These are phyloP conservation scores for Agaricus blazei DNA, from an alignment of 768 basidiomycete species.

Conservation along the genomic window DNA sequence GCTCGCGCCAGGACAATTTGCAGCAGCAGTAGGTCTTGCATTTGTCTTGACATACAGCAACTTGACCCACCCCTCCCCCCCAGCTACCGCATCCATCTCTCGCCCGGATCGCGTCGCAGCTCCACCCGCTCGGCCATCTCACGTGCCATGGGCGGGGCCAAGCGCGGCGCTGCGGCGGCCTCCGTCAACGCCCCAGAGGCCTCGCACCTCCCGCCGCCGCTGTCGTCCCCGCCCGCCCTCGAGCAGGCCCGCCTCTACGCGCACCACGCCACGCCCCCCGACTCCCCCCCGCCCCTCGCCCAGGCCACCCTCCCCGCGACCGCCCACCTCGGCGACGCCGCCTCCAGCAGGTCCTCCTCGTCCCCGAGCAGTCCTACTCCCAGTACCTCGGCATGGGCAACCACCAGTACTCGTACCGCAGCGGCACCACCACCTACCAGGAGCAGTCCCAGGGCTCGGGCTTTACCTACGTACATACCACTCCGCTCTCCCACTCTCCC, in stretches of 20 bases:
- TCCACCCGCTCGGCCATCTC: slow-evolving; percentile 58
- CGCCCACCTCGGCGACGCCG: slow-evolving; percentile 26
- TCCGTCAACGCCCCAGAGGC: background rate
- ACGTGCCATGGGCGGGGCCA: slow-evolving; percentile 29
- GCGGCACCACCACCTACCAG: slow-evolving; percentile 39
- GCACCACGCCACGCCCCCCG: slow-evolving; percentile 39
- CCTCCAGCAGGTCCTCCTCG: slow-evolving; percentile 38
- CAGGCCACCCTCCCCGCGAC: slow-evolving; percentile 46
- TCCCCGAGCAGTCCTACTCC: slow-evolving; percentile 40
- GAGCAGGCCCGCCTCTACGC: slow-evolving; percentile 36
- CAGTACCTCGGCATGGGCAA: slow-evolving; percentile 14
- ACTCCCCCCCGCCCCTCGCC: slow-evolving; percentile 51
- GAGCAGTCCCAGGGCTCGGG: slow-evolving; percentile 33
- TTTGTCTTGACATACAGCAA: background rate
- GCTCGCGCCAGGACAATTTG: slow-evolving; percentile 87
- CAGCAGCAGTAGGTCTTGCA: slow-evolving; percentile 48
- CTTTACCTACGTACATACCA: slow-evolving; percentile 34
- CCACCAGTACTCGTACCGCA: slow-evolving; percentile 32
- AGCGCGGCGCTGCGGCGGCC: slow-evolving; percentile 15
- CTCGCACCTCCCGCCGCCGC: slow-evolving; percentile 21
- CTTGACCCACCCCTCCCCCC: background rate
- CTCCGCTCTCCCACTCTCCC: slow-evolving; percentile 24
- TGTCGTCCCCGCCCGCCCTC: slow-evolving; percentile 38
- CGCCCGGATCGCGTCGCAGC: slow-evolving; percentile 70
- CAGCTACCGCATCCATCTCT: slow-evolving; percentile 79